Conservation (phyloP, 805 yeast species). For the Candida nemodendra region DNA sequence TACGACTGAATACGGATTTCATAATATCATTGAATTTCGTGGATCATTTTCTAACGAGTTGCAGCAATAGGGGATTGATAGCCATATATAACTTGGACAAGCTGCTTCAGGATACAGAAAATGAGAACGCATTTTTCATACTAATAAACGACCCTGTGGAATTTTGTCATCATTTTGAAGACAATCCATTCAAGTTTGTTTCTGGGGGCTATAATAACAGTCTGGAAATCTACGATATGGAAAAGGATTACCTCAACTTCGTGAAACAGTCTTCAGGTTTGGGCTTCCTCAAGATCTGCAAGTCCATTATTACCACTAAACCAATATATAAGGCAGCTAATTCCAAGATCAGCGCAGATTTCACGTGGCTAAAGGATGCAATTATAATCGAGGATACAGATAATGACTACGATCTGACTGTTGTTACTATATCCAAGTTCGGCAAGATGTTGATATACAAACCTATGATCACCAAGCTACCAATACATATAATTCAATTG, state of each 20-base stretch:
- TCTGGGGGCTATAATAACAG: slow-evolving; percentile 26
- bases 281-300: slow-evolving; percentile 15
- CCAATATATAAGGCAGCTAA: slow-evolving; percentile 24
- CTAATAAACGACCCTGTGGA: slow-evolving; percentile 24
- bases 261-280: slow-evolving; percentile 8
- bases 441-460: slow-evolving; percentile 27
- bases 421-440: slow-evolving; percentile 25
- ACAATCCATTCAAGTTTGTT: slow-evolving; percentile 18
- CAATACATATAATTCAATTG: slow-evolving; percentile 20
- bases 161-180: slow-evolving; percentile 15
- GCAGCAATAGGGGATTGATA: slow-evolving; percentile 26
- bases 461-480: slow-evolving; percentile 23
- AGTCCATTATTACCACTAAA: slow-evolving; percentile 18
- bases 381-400: slow-evolving; percentile 11
- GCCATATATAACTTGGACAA: slow-evolving; percentile 19
- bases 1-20: slow-evolving; percentile 19
- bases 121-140: slow-evolving; percentile 16
- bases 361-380: slow-evolving; percentile 30
- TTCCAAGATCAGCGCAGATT: slow-evolving; percentile 19
- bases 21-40: slow-evolving; percentile 19
- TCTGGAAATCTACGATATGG: slow-evolving; percentile 20
- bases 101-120: slow-evolving; percentile 8
- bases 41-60: slow-evolving; percentile 19
- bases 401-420: slow-evolving; percentile 13
- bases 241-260: slow-evolving; percentile 12